Evolutionary conservation across 1,284 basidiomycete genomes (phyloP), one percentile per base, ranked within the genome.

Genomic region (Tilletia indica): DNA sequence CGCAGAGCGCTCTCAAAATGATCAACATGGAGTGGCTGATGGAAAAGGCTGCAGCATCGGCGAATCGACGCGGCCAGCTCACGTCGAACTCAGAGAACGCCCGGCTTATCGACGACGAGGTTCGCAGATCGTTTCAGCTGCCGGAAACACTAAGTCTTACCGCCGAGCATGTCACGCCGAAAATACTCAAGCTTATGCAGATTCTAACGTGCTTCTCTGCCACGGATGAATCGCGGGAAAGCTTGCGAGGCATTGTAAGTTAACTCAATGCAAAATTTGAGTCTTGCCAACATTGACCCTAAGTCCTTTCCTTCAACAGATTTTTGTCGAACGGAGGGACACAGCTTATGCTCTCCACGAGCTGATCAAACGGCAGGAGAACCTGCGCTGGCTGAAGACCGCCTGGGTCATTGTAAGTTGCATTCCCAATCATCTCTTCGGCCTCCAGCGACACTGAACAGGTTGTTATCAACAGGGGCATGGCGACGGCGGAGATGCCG

Each of bases 321-420:
- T 80, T 69, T 81, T 81, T 72, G 77, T 78, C 63, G 72, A 73
- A 42, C 73, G 78, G 2, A 39, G 78, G 19, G 73, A 75, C 66
- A 77, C 79, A 12, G 79, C 77, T 8, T 69, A 69, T 0, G 69
- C 75, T 21, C 72, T 81, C 11, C 72, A 71, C n/a, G 76, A 78
- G 68, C 72, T 81, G 21, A 73, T 81, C 61, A 71, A 70, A 54
- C 73, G 77, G n/a, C 36, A 70, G 0, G 67, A 73, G 3, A 67
- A 64, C 3, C 74, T 81, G 38, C 58, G 61, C 4, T 81, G 73
- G 31, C 68, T 81, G 49, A 72, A 77, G 42, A 49, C 74, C 0
- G 78, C 78, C 56, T 75, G 67, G 12, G 39, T 80, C 12, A 70
- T 79, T 12, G 79, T 64, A 16, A 64, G 61, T 16, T 19, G 21